Base-by-base conservation (phyloP, 331 rosid genomes). In the Prunus yedoensis region DNA sequence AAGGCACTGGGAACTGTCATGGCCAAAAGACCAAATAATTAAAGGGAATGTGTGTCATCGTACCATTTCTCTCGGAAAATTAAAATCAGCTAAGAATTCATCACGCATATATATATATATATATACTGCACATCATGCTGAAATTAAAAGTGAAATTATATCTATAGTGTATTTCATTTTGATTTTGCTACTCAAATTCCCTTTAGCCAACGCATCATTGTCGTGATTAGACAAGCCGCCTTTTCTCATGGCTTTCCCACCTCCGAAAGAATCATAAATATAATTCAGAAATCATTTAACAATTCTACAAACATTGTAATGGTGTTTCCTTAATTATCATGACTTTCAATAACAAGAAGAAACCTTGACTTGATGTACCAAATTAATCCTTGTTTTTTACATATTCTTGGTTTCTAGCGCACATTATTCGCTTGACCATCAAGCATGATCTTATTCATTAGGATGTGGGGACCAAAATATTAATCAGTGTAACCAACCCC, bases 191-290 rank as follows among this genome's bases (percentile, higher is more conserved):
- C 13, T 52, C 30, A 4, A 14, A 9, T 8, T 11, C 7, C 43
- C 23, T 8, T 27, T 27, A 35, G 64, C 74, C 51, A 70, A 52
- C 8, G n/a, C 13, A 51, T 52, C 30, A 16, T 70, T 53, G 16
- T 8, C 10, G 27, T 52, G 61, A 51, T 64, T 18, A 70, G 65
- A 67, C 5, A 28, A n/a, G 20, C 56, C 15, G 58, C 28, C 66
- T 67, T 59, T 77, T 65, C 49, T 79, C 72, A 35, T 57, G 66
- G 75, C 59, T 79, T 79, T 74, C 21, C 73, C 50, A 52, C 66
- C 57, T 38, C 43, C 43, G 43, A 38, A 78, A 67, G 16, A 78
- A 70, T 52, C 54, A 51, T 70, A 7, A 7, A 4, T 57, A 45
- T 66, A 66, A 66, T 66, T 66, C 35, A 35, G 21, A 53, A 20